Percentiles rank a stretch among this genome's conserved stretches.
Evolutionary conservation across 2,329 filamentous ascomycete species (phyloP).

Genomic region (Monosporascus cannonballus): DNA sequence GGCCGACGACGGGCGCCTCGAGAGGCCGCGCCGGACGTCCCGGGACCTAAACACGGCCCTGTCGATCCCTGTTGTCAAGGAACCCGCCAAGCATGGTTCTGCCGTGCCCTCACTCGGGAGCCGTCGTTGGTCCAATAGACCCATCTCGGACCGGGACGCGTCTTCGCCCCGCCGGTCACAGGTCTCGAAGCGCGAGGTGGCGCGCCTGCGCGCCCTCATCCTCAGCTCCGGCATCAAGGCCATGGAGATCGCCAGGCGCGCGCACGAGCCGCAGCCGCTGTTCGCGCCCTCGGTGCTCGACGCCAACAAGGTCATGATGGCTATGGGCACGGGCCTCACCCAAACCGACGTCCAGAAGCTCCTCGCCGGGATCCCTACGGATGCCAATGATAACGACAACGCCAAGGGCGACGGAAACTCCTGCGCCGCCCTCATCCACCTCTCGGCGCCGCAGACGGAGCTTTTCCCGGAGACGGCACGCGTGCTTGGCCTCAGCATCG

Average conservation of each 20-base stretch:
- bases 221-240: conserved; percentile 87
- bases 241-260: conserved; percentile 66
- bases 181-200: conserved; percentile 67
- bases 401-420: neutral
- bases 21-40: conserved; percentile 27
- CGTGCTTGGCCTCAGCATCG: conserved; percentile 42
- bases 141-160: conserved; percentile 38
- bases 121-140: conserved; percentile 50
- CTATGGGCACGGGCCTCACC: neutral
- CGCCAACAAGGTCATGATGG: conserved; percentile 1
- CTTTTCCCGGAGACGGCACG: conserved; percentile 47
- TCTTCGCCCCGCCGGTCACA: conserved; percentile 31
- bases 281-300: conserved; percentile 16
- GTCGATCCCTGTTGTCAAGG: conserved; percentile 15
- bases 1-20: conserved; percentile 15
- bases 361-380: neutral
- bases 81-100: conserved; percentile 4
- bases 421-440: conserved; percentile 19
- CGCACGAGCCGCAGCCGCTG: conserved; percentile 41
- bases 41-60: conserved; percentile 30
- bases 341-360: neutral
- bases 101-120: conserved; percentile 9
- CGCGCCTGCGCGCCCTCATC: conserved; percentile 69
- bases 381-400: neutral
- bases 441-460: conserved; percentile 34